Evolutionary conservation across 1,139 yeast genomes (phyloP).

Genomic region (Zygosaccharomyces pseudobailii): DNA sequence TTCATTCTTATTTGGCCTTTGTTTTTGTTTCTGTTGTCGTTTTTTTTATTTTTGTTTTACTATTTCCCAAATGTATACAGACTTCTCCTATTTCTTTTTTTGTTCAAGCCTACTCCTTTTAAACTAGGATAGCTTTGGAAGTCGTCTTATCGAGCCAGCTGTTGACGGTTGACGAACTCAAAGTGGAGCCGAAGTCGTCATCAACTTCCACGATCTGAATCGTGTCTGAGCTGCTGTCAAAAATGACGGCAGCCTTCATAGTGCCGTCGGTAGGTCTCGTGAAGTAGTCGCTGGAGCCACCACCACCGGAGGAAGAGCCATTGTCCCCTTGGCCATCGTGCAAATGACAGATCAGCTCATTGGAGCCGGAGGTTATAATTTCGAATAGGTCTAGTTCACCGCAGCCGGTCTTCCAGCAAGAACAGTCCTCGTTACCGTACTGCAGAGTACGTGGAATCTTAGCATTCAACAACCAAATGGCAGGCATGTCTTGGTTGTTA

Average conservation of each 20-base stretch:
- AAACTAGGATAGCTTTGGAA: constrained; percentile 40
- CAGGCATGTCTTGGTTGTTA: constrained; percentile 82
- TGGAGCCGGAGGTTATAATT: constrained; percentile 66
- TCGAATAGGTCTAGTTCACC: constrained; percentile 95
- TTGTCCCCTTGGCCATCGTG: constrained; percentile 77
- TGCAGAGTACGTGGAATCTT: constrained; percentile 91
- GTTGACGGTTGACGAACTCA: constrained; percentile 50
- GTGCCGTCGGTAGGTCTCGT: constrained; percentile 72
- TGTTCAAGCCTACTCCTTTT: not conserved
- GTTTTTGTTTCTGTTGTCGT: not conserved
- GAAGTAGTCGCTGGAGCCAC: constrained; percentile 86
- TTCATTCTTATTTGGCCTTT: not conserved
- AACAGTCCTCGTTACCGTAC: constrained; percentile 72
- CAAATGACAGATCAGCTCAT: constrained; percentile 71
- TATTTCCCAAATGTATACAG: not conserved
- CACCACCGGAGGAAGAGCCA: constrained; percentile 58
- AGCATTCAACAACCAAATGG: constrained; percentile 92
- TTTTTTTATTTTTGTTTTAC: not conserved
- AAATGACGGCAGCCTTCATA: constrained; percentile 87
- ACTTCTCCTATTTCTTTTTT: not conserved
- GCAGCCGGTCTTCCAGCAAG: constrained; percentile 96
- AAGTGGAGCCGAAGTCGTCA: constrained; percentile 49
- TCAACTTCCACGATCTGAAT: constrained; percentile 60
- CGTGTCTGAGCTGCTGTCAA: constrained; percentile 48
- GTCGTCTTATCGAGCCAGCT: constrained; percentile 52